Percentiles rank a stretch among this genome's conserved stretches.
phyloP scores from a whole-genome alignment of 2,329 filamentous ascomycete genomes.

The Clarireedia sp. region DNA sequence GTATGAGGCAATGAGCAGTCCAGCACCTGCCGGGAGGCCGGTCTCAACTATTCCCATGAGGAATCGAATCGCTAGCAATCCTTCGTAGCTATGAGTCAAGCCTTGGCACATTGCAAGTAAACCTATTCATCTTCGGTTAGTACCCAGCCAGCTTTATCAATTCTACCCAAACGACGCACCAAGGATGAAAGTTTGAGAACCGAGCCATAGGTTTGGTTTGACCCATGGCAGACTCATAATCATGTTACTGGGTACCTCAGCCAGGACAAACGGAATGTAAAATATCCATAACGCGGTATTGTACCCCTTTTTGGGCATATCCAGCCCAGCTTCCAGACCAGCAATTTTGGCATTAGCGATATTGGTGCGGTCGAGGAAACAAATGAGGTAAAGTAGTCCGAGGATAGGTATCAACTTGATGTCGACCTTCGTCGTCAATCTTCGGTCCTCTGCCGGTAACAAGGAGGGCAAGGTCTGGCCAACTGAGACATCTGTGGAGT shows the following conservation, averaged over 20 bases:
- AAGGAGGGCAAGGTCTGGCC: background rate
- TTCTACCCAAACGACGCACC: background rate
- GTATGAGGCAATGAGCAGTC: slow-evolving; percentile 45
- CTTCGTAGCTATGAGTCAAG: slow-evolving; percentile 31
- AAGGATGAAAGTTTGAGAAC: background rate
- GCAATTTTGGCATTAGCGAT: slow-evolving; percentile 31
- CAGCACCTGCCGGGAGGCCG: slow-evolving; percentile 26
- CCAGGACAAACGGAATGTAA: slow-evolving; percentile 12
- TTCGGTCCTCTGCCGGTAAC: background rate
- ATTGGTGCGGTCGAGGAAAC: slow-evolving; percentile 45
- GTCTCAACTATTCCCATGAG: slow-evolving; percentile 15
- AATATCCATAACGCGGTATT: slow-evolving; percentile 13
- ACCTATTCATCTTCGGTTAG: background rate
- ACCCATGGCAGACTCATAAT: slow-evolving; percentile 37
- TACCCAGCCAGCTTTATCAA: background rate
- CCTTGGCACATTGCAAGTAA: slow-evolving; percentile 33
- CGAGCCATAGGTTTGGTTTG: slow-evolving; percentile 12
- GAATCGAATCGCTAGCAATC: slow-evolving; percentile 9
- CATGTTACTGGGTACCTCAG: slow-evolving; percentile 47
- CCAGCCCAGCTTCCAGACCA: slow-evolving; percentile 7
- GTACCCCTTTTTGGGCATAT: slow-evolving; percentile 7
- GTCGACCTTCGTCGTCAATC: slow-evolving; percentile 15
- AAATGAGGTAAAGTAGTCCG: slow-evolving; percentile 48
- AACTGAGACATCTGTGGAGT: background rate
- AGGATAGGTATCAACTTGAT: slow-evolving; percentile 42